These are phyloP conservation scores for Piloderma croceum DNA, from an alignment of 768 basidiomycete genomes.

Conservation along the genomic window DNA sequence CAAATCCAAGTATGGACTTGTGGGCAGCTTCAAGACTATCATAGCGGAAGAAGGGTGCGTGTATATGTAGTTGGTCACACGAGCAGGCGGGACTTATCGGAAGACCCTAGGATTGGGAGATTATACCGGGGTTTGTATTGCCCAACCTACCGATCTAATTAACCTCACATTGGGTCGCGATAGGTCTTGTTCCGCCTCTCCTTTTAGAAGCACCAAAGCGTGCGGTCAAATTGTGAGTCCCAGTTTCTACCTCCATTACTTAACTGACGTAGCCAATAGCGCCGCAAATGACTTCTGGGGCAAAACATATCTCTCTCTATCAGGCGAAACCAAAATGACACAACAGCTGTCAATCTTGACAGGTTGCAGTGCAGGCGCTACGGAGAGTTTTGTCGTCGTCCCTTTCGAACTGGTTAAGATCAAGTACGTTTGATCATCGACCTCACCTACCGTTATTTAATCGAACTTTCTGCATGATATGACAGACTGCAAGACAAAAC, in stretches of 20 bases:
- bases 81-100: too few species aligned
- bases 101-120: slow-evolving; percentile 59
- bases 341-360: slow-evolving; percentile 84
- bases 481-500: slow-evolving; percentile 84
- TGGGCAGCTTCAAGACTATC: slow-evolving; percentile 80
- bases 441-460: slow-evolving; percentile 1
- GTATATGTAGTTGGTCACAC: slow-evolving; percentile 7
- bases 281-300: slow-evolving; percentile 97
- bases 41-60: slow-evolving; percentile 86
- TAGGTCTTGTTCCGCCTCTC: slow-evolving; percentile 90
- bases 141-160: background rate
- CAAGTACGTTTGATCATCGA: slow-evolving; percentile 39
- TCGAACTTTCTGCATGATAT: background rate
- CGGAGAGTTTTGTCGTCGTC: slow-evolving; percentile 91
- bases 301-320: slow-evolving; percentile 55
- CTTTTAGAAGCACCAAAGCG: slow-evolving; percentile 97
- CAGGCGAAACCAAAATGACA: slow-evolving; percentile 82
- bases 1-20: slow-evolving; percentile 65
- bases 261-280: slow-evolving; percentile 27
- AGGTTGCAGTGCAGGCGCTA: slow-evolving; percentile 91
- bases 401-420: slow-evolving; percentile 96
- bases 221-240: slow-evolving; percentile 85
- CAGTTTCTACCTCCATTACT: background rate
- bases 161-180: background rate
- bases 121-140: slow-evolving; percentile 72